Percentiles rank a stretch among this genome's conserved stretches.
Conservation (phyloP, 352 stramenopile genomes). For the Phytophthora lateralis region DNA sequence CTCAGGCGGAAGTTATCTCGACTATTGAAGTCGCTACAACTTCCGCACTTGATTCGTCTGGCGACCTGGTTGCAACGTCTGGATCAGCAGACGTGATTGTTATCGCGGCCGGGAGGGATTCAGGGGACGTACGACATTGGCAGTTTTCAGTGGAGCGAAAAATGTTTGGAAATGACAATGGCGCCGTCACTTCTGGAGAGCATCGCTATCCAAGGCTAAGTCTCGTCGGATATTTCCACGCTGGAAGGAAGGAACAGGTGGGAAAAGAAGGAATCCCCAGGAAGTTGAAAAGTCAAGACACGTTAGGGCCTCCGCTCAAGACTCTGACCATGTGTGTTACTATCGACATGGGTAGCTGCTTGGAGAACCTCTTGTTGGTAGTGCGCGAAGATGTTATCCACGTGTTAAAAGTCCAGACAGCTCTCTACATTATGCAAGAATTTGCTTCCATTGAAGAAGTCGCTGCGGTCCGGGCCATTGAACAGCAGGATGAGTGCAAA, state of each 20-base stretch:
- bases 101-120: slow-evolving; percentile 36
- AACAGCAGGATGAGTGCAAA: slow-evolving; percentile 2
- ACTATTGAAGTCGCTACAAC: slow-evolving; percentile 26
- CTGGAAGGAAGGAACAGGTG: slow-evolving; percentile 22
- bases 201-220: slow-evolving; percentile 31
- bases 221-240: slow-evolving; percentile 36
- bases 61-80: background rate
- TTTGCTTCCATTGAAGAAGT: slow-evolving; percentile 25
- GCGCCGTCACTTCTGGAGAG: background rate
- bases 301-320: slow-evolving; percentile 18
- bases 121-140: slow-evolving; percentile 50
- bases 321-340: slow-evolving; percentile 47
- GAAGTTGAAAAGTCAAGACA: slow-evolving; percentile 24
- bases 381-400: slow-evolving; percentile 60
- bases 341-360: slow-evolving; percentile 55
- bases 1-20: slow-evolving; percentile 5
- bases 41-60: slow-evolving; percentile 1
- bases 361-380: slow-evolving; percentile 59
- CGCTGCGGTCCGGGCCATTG: slow-evolving; percentile 27
- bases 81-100: slow-evolving; percentile 31
- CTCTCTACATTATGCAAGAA: slow-evolving; percentile 42
- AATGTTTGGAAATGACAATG: slow-evolving; percentile 7
- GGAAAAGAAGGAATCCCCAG: slow-evolving; percentile 12
- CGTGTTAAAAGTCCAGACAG: slow-evolving; percentile 68
- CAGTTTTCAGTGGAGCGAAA: slow-evolving; percentile 29